phyloP scores from a whole-genome alignment of 106 monocot genomes.

The Triglochin maritima region DNA sequence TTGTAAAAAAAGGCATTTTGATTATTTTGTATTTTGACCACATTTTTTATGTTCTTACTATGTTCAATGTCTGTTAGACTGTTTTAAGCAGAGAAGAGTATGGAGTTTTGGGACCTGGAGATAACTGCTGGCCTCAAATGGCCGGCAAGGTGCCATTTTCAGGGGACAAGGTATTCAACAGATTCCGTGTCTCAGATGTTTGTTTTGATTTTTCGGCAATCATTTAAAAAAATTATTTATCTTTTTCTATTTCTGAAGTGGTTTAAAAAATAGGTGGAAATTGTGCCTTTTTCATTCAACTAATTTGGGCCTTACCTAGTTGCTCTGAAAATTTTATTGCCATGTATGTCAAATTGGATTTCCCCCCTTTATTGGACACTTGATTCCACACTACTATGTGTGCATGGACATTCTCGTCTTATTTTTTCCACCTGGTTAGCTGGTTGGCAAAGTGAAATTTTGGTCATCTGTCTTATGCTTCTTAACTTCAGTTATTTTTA shows the following conservation, averaged over 20 bases:
- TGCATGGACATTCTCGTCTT: no score
- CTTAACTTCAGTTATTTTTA: no score
- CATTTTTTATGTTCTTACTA: not conserved
- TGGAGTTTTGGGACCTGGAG: constrained; percentile 47
- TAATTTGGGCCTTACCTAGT: no score
- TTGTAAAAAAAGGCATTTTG: not conserved
- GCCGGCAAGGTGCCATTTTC: constrained; percentile 71
- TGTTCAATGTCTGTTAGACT: constrained; percentile 35
- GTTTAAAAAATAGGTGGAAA: no score
- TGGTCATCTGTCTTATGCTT: no score
- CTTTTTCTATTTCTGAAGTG: not conserved
- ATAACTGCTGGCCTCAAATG: constrained; percentile 87
- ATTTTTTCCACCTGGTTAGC: no score
- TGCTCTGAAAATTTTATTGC: no score
- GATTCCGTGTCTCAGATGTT: not conserved
- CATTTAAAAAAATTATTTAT: not conserved
- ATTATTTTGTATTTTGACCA: not conserved
- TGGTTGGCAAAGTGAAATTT: no score
- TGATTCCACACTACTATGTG: not conserved
- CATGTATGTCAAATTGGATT: not conserved
- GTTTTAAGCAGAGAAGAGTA: constrained; percentile 64
- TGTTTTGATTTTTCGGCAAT: not conserved
- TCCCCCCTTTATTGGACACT: not conserved
- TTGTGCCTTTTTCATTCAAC: no score
- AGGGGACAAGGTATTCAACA: constrained; percentile 24